Percentiles rank a stretch among this genome's conserved stretches.
These are phyloP conservation scores for Daldinia caldariorum DNA, from an alignment of 495 filamentous ascomycete species.

Conservation along the genomic window DNA sequence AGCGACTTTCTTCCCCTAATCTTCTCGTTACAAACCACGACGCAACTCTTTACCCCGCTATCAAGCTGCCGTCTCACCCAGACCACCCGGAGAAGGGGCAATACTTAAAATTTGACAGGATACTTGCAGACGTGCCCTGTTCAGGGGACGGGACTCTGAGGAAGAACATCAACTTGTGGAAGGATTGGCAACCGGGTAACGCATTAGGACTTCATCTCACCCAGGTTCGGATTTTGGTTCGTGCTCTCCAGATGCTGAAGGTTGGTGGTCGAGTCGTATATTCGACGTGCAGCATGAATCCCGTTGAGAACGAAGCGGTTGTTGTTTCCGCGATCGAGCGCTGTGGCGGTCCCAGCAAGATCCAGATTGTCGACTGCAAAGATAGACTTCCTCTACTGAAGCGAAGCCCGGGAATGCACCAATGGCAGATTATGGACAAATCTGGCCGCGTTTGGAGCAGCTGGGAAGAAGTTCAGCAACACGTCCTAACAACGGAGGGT, in stretches of 20 bases:
- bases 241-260: slow-evolving; percentile 96
- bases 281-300: slow-evolving; percentile 98
- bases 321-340: slow-evolving; percentile 82
- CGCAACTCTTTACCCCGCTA: slow-evolving; percentile 92
- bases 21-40: slow-evolving; percentile 98
- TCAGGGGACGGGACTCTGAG: slow-evolving; percentile 92
- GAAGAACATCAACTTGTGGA: slow-evolving; percentile 94
- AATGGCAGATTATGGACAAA: slow-evolving; percentile 92
- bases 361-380: slow-evolving; percentile 83
- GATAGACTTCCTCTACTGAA: slow-evolving; percentile 79
- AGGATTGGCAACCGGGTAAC: slow-evolving; percentile 87
- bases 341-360: slow-evolving; percentile 84
- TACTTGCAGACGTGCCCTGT: slow-evolving; percentile 95
- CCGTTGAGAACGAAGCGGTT: slow-evolving; percentile 96
- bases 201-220: slow-evolving; percentile 84
- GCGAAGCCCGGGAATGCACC: slow-evolving; percentile 73
- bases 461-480: slow-evolving; percentile 80
- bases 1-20: slow-evolving; percentile 95
- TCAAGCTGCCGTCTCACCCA: slow-evolving; percentile 72
- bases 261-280: slow-evolving; percentile 93
- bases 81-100: slow-evolving; percentile 64
- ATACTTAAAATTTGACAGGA: slow-evolving; percentile 96
- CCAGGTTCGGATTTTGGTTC: slow-evolving; percentile 88
- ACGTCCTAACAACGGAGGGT: slow-evolving; percentile 63
- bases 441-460: slow-evolving; percentile 75